Conservation (phyloP, 2,329 filamentous ascomycete species). For the Aaosphaeria arxii region DNA sequence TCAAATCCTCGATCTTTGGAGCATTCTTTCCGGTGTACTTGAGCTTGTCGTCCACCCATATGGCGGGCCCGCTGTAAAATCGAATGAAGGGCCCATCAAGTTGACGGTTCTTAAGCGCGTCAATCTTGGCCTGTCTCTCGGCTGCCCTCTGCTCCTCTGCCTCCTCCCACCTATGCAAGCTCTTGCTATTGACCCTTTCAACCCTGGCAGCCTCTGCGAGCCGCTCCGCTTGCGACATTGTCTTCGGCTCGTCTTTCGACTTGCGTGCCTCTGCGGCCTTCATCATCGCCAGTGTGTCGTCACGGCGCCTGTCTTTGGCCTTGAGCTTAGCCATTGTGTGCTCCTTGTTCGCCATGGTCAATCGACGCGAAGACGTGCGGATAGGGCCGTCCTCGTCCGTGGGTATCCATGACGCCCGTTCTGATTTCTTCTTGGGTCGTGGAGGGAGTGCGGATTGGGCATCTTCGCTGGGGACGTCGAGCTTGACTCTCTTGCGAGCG, state of each 20-base stretch:
- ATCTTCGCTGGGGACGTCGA: conserved; percentile 36
- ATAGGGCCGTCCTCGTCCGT: conserved; percentile 60
- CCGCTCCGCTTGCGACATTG: conserved; percentile 83
- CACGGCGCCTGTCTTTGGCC: conserved; percentile 66
- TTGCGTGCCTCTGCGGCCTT: conserved; percentile 60
- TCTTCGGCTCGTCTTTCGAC: conserved; percentile 71
- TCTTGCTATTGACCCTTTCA: conserved; percentile 85
- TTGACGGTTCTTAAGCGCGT: conserved; percentile 81
- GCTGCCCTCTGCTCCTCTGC: conserved; percentile 86
- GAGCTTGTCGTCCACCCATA: conserved; percentile 74
- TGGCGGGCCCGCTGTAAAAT: conserved; percentile 88
- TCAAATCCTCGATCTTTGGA: conserved; percentile 32
- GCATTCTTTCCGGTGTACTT: conserved; percentile 60
- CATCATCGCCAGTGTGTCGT: conserved; percentile 67
- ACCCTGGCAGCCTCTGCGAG: conserved; percentile 78
- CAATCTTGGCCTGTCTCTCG: conserved; percentile 76
- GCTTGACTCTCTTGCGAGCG: conserved; percentile 39
- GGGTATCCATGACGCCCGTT: conserved; percentile 68
- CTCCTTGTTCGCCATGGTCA: conserved; percentile 60
- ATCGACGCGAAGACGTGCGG: conserved; percentile 59
- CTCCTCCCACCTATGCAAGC: conserved; percentile 88
- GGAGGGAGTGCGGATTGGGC: conserved; percentile 50
- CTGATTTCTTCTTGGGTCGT: conserved; percentile 64
- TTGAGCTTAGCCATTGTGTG: conserved; percentile 66
- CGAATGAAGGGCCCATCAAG: conserved; percentile 86